A percentile compares a stretch with the other conserved stretches of the same genome.
Conservation (phyloP, 164 flowering plant species). For the Magnolia changhungtana region DNA sequence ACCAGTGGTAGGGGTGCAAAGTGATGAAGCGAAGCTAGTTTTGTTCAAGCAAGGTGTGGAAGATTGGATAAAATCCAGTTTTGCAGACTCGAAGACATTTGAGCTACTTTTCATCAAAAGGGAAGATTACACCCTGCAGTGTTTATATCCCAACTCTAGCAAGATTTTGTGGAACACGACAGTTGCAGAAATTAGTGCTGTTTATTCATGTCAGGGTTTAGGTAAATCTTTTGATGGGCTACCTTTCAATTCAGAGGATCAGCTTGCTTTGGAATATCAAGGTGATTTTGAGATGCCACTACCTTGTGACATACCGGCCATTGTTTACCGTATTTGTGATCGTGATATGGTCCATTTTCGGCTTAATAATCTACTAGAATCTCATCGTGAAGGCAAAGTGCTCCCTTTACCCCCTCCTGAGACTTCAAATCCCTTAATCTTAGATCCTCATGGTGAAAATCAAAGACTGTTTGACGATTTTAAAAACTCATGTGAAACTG, state of each 20-base stretch:
- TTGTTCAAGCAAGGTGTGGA: conserved; percentile 16
- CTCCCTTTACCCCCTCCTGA: conserved; percentile 25
- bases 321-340: conserved; percentile 28
- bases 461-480: neutral
- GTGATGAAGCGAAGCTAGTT: conserved; percentile 16
- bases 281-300: conserved; percentile 30
- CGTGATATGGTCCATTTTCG: conserved; percentile 10
- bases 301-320: conserved; percentile 31
- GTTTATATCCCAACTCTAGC: conserved; percentile 30
- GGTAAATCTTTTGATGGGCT: conserved; percentile 19
- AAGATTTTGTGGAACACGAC: conserved; percentile 47
- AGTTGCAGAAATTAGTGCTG: conserved; percentile 48
- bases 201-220: conserved; percentile 35
- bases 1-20: conserved; percentile 7
- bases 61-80: conserved; percentile 24
- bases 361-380: conserved; percentile 6
- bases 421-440: conserved; percentile 1
- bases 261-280: conserved; percentile 20
- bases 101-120: conserved; percentile 45
- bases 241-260: conserved; percentile 7
- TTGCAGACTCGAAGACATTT: conserved; percentile 13
- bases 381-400: conserved; percentile 10
- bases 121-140: conserved; percentile 47
- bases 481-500: conserved; percentile 4
- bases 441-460: conserved; percentile 6